A percentile compares a stretch with the other conserved stretches of the same genome.
Evolutionary conservation across 345 rosid species (phyloP).

Genomic region (Mangifera indica): DNA sequence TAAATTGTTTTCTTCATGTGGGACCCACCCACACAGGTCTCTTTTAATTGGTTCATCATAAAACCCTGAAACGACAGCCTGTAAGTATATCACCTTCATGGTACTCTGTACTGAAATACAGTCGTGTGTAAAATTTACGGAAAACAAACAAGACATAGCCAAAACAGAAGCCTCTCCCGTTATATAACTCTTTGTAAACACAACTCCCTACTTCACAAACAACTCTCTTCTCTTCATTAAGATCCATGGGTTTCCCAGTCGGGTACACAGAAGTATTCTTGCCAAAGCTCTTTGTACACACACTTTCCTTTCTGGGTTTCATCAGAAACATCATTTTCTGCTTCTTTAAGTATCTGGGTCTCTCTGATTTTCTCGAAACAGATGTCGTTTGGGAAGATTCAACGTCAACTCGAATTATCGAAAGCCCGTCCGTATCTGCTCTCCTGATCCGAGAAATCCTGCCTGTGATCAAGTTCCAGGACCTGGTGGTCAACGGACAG

Average conservation of each 20-base stretch:
- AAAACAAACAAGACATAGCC: neutral
- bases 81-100: conserved; percentile 15
- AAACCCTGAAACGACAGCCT: conserved; percentile 15
- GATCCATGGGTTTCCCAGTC: conserved; percentile 79
- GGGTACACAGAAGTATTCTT: conserved; percentile 71
- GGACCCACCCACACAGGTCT: conserved; percentile 6
- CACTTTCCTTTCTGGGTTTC: conserved; percentile 61
- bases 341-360: conserved; percentile 58
- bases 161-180: conserved; percentile 32
- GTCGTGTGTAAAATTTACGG: neutral
- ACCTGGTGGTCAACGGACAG: conserved; percentile 39
- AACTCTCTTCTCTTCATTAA: neutral
- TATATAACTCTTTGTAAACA: neutral
- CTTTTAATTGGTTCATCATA: neutral
- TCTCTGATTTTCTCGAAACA: conserved; percentile 74
- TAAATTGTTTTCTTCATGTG: neutral
- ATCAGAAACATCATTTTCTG: conserved; percentile 50
- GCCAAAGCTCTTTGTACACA: conserved; percentile 67
- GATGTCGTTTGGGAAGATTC: conserved; percentile 56
- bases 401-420: conserved; percentile 32
- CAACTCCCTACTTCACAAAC: neutral
- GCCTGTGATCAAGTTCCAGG: conserved; percentile 64
- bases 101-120: neutral
- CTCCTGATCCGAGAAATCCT: conserved; percentile 75
- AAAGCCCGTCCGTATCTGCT: conserved; percentile 59